Conservation (phyloP, 768 basidiomycete genomes). For the Lentinula detonsa region DNA sequence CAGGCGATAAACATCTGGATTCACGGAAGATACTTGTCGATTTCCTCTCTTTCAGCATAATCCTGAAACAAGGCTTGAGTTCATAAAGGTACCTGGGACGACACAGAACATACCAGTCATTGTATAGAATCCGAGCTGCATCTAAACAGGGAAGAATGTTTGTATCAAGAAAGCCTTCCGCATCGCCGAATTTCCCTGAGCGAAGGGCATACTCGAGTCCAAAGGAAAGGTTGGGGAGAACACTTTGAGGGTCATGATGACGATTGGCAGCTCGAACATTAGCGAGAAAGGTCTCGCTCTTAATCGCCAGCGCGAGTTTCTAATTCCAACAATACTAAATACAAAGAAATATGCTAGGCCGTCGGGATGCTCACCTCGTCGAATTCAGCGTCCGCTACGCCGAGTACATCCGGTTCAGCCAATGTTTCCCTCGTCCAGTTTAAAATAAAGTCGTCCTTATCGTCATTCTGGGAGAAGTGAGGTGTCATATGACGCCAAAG, state of each 20-base stretch:
- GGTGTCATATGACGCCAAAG: not conserved
- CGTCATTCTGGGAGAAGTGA: not conserved
- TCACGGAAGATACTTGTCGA: not conserved
- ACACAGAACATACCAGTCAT: not conserved
- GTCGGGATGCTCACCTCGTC: not conserved
- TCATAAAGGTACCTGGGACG: not conserved
- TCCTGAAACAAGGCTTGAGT: not conserved
- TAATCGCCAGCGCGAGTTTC: not conserved
- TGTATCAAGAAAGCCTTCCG: not conserved
- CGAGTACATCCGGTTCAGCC: not conserved
- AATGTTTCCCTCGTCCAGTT: not conserved
- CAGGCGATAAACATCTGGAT: not conserved
- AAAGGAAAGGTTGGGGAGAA: not conserved
- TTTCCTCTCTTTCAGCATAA: not conserved
- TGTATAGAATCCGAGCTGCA: not conserved
- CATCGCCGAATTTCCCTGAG: slow-evolving; percentile 3
- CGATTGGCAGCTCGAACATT: not conserved
- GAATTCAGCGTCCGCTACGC: not conserved
- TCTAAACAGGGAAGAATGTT: not conserved
- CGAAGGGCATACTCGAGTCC: not conserved
- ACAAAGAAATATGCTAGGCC: too few species aligned
- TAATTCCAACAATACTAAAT: not conserved
- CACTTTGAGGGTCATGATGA: not conserved
- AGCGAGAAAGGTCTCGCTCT: not conserved
- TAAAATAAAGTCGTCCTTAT: not conserved